These are phyloP conservation scores for Phaeotremella skinneri DNA, from an alignment of 768 basidiomycete species.

Conservation along the genomic window DNA sequence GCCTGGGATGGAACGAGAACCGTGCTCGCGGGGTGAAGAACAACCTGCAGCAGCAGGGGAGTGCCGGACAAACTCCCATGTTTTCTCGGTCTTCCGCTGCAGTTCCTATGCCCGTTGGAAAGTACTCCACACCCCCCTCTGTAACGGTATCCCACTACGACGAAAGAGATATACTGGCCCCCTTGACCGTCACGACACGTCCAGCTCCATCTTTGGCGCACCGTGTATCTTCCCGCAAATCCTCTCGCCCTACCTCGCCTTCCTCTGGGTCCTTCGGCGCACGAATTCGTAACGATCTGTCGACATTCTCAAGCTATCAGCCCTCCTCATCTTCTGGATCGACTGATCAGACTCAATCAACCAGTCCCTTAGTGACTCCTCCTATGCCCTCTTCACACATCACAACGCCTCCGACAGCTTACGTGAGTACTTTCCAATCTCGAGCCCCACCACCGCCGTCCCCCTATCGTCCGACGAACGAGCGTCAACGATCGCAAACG, in stretches of 20 bases:
- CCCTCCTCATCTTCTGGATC: not conserved
- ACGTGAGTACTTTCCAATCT: slow-evolving; percentile 31
- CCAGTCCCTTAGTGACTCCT: slow-evolving; percentile 17
- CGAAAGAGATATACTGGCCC: not conserved
- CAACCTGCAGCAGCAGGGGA: not conserved
- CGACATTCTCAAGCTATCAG: not conserved
- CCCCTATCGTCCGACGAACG: slow-evolving; percentile 41
- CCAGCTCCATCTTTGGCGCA: not conserved
- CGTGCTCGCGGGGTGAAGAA: not conserved
- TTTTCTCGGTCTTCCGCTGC: not conserved
- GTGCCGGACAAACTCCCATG: not conserved
- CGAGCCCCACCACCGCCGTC: slow-evolving; percentile 40
- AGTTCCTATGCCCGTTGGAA: not conserved
- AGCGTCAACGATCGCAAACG: slow-evolving; percentile 19
- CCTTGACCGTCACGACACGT: not conserved
- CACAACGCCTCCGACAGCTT: slow-evolving; percentile 43
- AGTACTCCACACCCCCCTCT: not conserved
- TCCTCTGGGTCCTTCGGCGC: slow-evolving; percentile 38
- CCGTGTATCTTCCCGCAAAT: slow-evolving; percentile 11
- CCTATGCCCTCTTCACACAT: slow-evolving; percentile 30
- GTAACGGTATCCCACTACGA: not conserved
- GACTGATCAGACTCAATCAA: not conserved
- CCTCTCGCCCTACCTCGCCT: slow-evolving; percentile 37
- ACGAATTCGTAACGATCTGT: slow-evolving; percentile 11
- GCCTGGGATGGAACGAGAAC: slow-evolving; percentile 1